Conservation (phyloP, 176 grass and related monocot species). For the Urochloa ruziziensis region DNA sequence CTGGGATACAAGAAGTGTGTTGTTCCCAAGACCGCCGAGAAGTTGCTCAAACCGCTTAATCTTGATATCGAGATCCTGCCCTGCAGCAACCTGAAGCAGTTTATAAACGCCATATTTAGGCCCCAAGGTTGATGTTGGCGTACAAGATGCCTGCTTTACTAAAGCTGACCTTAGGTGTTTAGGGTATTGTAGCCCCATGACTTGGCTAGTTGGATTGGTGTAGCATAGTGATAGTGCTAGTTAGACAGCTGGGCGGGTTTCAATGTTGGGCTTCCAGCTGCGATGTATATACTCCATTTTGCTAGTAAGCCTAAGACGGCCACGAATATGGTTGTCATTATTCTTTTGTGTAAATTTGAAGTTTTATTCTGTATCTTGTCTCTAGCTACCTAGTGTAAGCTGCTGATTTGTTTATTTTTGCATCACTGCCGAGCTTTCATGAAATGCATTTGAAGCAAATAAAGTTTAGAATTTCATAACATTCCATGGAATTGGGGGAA, state of each 20-base stretch:
- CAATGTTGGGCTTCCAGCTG: not conserved
- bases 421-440: too few species aligned
- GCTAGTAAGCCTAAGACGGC: not conserved
- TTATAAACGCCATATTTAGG: conserved; percentile 65
- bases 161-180: conserved; percentile 23
- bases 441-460: too few species aligned
- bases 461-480: too few species aligned
- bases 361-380: not conserved
- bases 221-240: conserved; percentile 2
- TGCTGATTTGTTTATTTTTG: too few species aligned
- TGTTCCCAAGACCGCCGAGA: conserved; percentile 61
- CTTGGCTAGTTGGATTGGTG: not conserved
- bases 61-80: conserved; percentile 58
- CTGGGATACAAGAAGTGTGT: conserved; percentile 84
- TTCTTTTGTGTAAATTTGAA: not conserved
- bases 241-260: not conserved
- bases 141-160: not conserved
- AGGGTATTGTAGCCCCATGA: not conserved
- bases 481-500: too few species aligned
- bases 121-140: conserved; percentile 1
- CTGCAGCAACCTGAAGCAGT: conserved; percentile 84
- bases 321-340: not conserved
- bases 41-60: conserved; percentile 47
- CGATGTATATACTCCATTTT: not conserved
- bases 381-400: too few species aligned